Base-by-base conservation (phyloP, 2,329 filamentous ascomycete genomes). In the Trematosphaeria pertusa region DNA sequence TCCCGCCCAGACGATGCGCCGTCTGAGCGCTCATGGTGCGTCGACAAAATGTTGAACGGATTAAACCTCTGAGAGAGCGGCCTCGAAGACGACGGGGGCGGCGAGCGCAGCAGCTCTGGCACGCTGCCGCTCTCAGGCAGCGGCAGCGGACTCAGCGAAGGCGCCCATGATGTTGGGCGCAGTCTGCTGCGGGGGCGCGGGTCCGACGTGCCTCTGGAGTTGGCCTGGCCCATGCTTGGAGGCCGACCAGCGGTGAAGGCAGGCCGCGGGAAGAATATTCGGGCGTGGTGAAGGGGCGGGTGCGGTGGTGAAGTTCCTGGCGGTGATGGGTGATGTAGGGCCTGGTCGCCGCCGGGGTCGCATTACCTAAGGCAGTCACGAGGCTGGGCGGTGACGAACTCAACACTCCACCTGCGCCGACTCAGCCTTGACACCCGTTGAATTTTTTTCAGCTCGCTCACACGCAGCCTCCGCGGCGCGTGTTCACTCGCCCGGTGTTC, bases 161-260 rank as follows among this genome's bases (percentile, higher is more conserved):
- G 64, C 50, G 64, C 64, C 67, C 67, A 70, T 42, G 68, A 71
- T 17, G 53, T 43, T 41, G 67, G 64, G 37, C 69, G 69, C 44
- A 58, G 33, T 48, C 63, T 56, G 50, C 53, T 61, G 50, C 62
- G 64, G 43, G 57, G 48, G 26, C 57, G 56, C 45, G 56, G 50
- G 34, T 60, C 58, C 24, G 59, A 35, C 49, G 56, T 48, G 51
- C 58, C 61, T 56, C 62, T 59, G 17, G 72, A 73, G 54, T 59
- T 65, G 54, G 65, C 64, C 62, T 71, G 71, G 48, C 71, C 71
- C 71, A 74, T 74, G 40, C 46, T 61, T 46, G 43, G 56, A 57
- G 58, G 64, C 53, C 61, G 52, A 54, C 55, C 61, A 56, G 60
- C 54, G 46, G 51, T 43, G 47, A 55, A 61, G 57, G 50, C 54